Base-by-base conservation (phyloP, 495 filamentous ascomycete genomes). In the Aspergillus homomorphus region DNA sequence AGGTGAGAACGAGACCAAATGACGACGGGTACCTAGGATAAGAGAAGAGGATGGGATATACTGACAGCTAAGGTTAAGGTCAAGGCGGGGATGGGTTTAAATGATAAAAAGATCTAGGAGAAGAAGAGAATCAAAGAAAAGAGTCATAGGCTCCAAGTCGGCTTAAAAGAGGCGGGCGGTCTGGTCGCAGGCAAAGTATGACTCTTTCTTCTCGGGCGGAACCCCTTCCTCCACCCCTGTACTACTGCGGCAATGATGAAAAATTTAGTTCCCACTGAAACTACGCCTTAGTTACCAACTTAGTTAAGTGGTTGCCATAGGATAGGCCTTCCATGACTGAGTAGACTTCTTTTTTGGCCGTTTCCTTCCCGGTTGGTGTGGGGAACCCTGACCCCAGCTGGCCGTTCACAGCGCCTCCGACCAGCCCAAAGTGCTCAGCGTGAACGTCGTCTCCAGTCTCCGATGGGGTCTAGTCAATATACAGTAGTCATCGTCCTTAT, bases 101-200 rank as follows among this genome's bases (percentile, higher is more conserved):
- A 66, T 60, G 52, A 51, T 48, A 45, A 54, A 45, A 43, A 42
- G 49, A 43, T 20, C 28, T 45, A 44, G 45, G 8, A 38, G 33
- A 12, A 12, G 33, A 38, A 51, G 30, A 41, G 49, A 22, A 33
- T 46, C 21, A 46, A 26, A 53, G 54, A 51, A 58, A 67, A 64
- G 66, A 69, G 66, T 69, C 66, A 69, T 66, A 58, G 60, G 56
- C 51, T 50, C 45, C 14, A 45, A 57, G 66, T 61, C 56, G 61
- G 41, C 59, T 52, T 63, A 53, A 50, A 62, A 54, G 56, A 53
- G 63, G 61, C 58, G 61, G 63, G 61, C 66, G 63, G 62, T 66
- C 66, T 65, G 52, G 38, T 43, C 19, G 44, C 45, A 52, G 51
- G 49, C 44, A 38, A 38, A 38, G 33, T 38, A 67, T 60, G 64